Conservation (phyloP, 2,329 filamentous ascomycete genomes). For the Bipolaris cookei region DNA sequence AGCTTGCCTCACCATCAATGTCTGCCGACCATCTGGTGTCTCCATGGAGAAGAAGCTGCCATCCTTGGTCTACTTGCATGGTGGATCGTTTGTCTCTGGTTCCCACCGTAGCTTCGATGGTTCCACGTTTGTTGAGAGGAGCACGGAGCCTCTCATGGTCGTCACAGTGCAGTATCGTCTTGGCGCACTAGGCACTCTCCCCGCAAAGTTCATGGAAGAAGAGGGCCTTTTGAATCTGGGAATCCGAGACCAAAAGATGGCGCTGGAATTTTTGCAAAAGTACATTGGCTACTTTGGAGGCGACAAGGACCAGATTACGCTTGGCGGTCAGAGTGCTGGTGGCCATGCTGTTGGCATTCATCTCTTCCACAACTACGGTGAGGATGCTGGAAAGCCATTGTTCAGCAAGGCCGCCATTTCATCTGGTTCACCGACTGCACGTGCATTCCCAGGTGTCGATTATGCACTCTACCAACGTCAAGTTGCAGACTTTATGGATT, state of each 20-base stretch:
- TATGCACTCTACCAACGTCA: constrained; percentile 42
- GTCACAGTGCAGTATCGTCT: constrained; percentile 47
- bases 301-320: constrained; percentile 48
- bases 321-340: constrained; percentile 52
- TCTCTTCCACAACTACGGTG: constrained; percentile 47
- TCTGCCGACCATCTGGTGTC: constrained; percentile 39
- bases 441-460: constrained; percentile 43
- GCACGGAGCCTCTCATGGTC: constrained; percentile 40
- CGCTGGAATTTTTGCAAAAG: constrained; percentile 49
- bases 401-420: constrained; percentile 45
- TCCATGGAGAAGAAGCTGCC: constrained; percentile 39
- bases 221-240: constrained; percentile 45
- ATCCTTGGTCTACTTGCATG: constrained; percentile 41
- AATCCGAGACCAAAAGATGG: constrained; percentile 37
- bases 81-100: constrained; percentile 41
- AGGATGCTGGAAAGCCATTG: constrained; percentile 37
- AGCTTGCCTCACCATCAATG: constrained; percentile 44
- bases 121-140: constrained; percentile 42
- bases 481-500: constrained; percentile 40
- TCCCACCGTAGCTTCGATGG: constrained; percentile 44
- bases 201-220: constrained; percentile 43
- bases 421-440: constrained; percentile 45
- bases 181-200: constrained; percentile 43
- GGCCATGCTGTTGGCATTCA: constrained; percentile 47
- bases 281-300: constrained; percentile 50